Evolutionary conservation across 2,329 filamentous ascomycete genomes (phyloP).

Genomic region (Colletotrichum chrysophilum): DNA sequence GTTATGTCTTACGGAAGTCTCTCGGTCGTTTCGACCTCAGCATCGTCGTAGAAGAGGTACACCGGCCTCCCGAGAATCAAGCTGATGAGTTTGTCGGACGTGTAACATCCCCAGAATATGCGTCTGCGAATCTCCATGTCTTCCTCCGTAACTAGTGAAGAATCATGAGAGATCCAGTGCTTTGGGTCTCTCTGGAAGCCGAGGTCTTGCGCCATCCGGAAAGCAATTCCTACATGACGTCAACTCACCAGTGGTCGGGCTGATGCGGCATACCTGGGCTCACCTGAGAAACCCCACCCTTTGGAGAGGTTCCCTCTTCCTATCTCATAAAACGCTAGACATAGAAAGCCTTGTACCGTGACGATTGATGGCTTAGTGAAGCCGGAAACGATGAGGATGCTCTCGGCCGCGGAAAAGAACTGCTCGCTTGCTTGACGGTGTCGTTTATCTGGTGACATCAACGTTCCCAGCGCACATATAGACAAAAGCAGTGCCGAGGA

Average conservation of each 20-base stretch:
- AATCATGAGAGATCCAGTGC: constrained; percentile 25
- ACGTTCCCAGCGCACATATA: constrained; percentile 28
- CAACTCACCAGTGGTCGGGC: neutral
- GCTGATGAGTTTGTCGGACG: constrained; percentile 30
- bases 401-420: constrained; percentile 28
- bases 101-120: constrained; percentile 35
- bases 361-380: constrained; percentile 25
- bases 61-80: constrained; percentile 22
- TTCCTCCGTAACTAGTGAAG: constrained; percentile 21
- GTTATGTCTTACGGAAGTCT: neutral
- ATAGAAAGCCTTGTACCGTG: constrained; percentile 29
- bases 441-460: constrained; percentile 18
- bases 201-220: constrained; percentile 33
- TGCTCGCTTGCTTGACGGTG: constrained; percentile 17
- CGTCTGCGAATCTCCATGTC: constrained; percentile 30
- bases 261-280: neutral
- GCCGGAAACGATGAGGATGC: constrained; percentile 28
- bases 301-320: constrained; percentile 31
- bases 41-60: constrained; percentile 13
- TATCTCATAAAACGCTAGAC: constrained; percentile 32
- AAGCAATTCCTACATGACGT: constrained; percentile 27
- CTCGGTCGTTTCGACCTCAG: constrained; percentile 14
- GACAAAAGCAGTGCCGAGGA: constrained; percentile 26
- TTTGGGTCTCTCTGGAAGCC: constrained; percentile 32
- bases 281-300: constrained; percentile 32